Evolutionary conservation across 805 yeast species (phyloP).

Genomic region (Wickerhamiella nectarea): DNA sequence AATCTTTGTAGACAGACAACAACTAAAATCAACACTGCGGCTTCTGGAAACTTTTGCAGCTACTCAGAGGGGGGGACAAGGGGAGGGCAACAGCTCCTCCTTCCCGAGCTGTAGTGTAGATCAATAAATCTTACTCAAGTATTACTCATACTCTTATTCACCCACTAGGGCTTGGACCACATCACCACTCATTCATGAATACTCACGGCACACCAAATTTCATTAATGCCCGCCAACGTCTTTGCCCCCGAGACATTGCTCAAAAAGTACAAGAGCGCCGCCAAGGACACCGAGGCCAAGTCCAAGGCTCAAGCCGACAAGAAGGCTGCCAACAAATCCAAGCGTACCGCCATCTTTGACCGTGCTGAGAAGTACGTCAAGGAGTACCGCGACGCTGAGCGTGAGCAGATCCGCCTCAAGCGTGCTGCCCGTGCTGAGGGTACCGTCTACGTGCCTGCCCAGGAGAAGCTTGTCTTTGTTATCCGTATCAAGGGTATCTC

Average conservation of each 20-base stretch:
- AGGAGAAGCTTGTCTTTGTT: conserved; percentile 87
- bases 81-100: too few species aligned
- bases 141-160: conserved; percentile 2
- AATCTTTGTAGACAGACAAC: too few species aligned
- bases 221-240: conserved; percentile 18
- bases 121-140: too few species aligned
- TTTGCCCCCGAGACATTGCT: conserved; percentile 43
- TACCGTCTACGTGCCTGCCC: conserved; percentile 89
- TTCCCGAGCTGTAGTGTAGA: too few species aligned
- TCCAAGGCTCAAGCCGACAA: conserved; percentile 34
- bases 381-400: conserved; percentile 88
- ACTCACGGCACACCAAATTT: conserved; percentile 7
- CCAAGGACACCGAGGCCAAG: conserved; percentile 43
- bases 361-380: conserved; percentile 94
- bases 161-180: neutral
- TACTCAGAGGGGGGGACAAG: too few species aligned
- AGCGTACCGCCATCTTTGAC: conserved; percentile 48
- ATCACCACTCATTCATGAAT: conserved; percentile 5
- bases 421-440: conserved; percentile 72
- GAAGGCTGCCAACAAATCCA: conserved; percentile 25
- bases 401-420: conserved; percentile 80
- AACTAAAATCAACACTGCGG: too few species aligned
- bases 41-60: too few species aligned
- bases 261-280: conserved; percentile 46
- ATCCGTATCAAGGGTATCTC: conserved; percentile 98